Evolutionary conservation across 352 stramenopile species (phyloP), one percentile per base, ranked within the genome.

Genomic region (Phytophthora cajani): DNA sequence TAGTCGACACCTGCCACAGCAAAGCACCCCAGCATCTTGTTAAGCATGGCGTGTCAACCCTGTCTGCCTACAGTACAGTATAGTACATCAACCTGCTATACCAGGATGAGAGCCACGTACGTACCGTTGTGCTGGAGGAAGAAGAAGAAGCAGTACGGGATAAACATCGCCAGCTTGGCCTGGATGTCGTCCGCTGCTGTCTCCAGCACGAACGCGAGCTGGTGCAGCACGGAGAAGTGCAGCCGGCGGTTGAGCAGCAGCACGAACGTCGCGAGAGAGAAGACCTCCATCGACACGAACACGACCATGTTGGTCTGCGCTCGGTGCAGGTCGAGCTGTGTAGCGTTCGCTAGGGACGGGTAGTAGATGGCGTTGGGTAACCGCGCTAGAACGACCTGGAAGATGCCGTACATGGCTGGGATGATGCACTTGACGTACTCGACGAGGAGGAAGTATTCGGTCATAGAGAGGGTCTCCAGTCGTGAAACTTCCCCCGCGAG

Each of bases 381-480:
- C 3, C 49, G 42, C 0, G 42, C 49, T 7, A 80, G 49, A 2
- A 69, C 36, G 1, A 57, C 36, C 12, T 73, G 64, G 38, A 75
- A 78, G 9, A 72, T 44, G 5, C 36, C 66, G 42, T 76, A 78
- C 21, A 78, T 53, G 25, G 67, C 49, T 19, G 73, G 69, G 12
- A 78, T 65, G 12, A 78, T 56, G n/a, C 46, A 69, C 38, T 80
- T 71, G 19, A 80, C 59, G 50, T 78, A 75, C 52, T 75, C 73
- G 11, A 80, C 36, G 2, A 75, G 57, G 5, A 68, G 49, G 11
- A 75, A 69, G 12, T 76, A 72, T 38, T 80, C 69, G 2, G 55
- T 63, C 42, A 49, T 61, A 30, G 63, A 73, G 17, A 80, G 42
- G 4, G 51, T 67, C 23, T 66, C 47, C 12, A 66, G 49, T 9